Base-by-base conservation (phyloP, 345 rosid species). In the Hibiscus tridactylites region DNA sequence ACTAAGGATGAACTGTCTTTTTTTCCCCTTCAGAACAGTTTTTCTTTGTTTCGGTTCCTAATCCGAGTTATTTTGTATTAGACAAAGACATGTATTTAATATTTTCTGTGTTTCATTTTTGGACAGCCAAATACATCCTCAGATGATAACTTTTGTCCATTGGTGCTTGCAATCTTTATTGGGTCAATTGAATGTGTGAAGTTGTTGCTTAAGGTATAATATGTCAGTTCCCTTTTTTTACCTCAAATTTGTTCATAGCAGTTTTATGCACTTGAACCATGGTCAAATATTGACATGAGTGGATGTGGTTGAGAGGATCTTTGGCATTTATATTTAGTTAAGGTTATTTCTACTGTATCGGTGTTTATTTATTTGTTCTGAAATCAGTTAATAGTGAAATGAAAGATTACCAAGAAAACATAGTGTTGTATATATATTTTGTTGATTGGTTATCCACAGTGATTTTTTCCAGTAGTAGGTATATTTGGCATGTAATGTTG, bases 131-230 rank as follows among this genome's bases (percentile, higher is more conserved):
- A 78, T 70, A 6, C 29, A 1, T 12, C 4, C 24, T 44, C 13
- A n/a, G 9, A 6, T 56, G 19, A 37, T 2, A 21, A 19, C 19
- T 9, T 31, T 26, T 60, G 73, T 7, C 73, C 73, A 13, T 29
- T 77, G 73, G 19, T 60, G 68, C 6, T n/a, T 3, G 47, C 79
- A 6, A 72, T 77, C 16, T 0, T 17, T 28, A n/a, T 39, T 15
- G 28, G 52, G 4, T 77, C 79, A 5, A 4, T 71, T n/a, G 79
- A 77, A 33, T 77, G 76, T 60, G 73, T 77, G 31, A 60, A 67
- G 69, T 29, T 72, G 53, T 35, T 77, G 62, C 76, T 77, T 33
- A 13, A 72, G 76, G 79, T 72, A 66, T 15, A 9, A 49, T 31
- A 3, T 54, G 44, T 63, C 17, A n/a, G 2, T 16, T 3, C 1